These are phyloP conservation scores for Posidonia australis DNA, from an alignment of 106 monocot genomes.

Conservation along the genomic window DNA sequence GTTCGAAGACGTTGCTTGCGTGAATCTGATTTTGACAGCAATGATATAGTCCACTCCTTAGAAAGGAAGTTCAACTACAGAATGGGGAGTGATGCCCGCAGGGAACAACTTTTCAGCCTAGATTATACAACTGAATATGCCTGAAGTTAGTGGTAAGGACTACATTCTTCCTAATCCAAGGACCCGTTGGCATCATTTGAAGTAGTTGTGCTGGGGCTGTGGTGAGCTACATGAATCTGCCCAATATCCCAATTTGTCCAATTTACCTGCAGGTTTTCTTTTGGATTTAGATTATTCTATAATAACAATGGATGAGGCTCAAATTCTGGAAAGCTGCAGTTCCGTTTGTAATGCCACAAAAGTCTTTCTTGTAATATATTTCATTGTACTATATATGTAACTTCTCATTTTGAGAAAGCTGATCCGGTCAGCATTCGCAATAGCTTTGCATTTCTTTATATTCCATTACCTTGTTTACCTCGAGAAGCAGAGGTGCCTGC, in stretches of 20 bases:
- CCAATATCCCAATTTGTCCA: neutral
- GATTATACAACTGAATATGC: constrained; percentile 13
- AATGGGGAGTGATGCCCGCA: constrained; percentile 13
- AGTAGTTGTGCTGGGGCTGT: neutral
- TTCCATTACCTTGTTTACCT: too few species aligned
- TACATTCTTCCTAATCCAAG: too few species aligned
- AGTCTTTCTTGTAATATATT: too few species aligned
- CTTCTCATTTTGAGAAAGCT: too few species aligned
- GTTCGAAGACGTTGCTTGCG: constrained; percentile 21
- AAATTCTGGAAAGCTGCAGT: too few species aligned
- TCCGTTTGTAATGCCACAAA: too few species aligned
- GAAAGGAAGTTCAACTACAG: constrained; percentile 18
- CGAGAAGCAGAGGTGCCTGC: too few species aligned
- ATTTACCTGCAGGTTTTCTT: neutral
- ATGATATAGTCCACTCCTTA: constrained; percentile 15
- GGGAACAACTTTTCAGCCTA: constrained; percentile 22
- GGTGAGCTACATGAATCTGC: neutral
- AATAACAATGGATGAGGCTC: too few species aligned
- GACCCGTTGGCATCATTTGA: neutral
- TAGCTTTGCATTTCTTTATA: too few species aligned
- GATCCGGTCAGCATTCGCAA: too few species aligned
- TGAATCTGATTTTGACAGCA: constrained; percentile 26
- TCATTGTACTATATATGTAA: too few species aligned
- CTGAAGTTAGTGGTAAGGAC: constrained; percentile 3
- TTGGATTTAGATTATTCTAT: constrained; percentile 5